Conservation (phyloP, 495 filamentous ascomycete species). For the Aspergillus haitiensis region DNA sequence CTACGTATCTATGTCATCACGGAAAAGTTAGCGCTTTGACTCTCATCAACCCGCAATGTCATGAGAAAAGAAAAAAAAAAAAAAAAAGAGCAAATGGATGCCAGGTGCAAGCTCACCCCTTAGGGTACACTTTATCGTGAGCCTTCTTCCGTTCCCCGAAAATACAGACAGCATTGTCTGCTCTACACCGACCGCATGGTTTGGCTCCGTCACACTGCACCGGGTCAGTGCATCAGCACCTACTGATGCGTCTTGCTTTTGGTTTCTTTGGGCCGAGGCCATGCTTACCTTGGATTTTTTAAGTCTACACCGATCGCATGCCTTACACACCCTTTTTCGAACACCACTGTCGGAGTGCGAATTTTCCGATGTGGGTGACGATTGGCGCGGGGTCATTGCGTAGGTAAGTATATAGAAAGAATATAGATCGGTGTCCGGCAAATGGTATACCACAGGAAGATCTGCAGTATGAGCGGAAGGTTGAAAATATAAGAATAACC, state of each 20-base stretch:
- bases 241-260: conserved; percentile 15
- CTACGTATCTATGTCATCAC: conserved; percentile 54
- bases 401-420: conserved; percentile 22
- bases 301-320: conserved; percentile 62
- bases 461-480: conserved; percentile 2
- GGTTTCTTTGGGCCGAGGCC: conserved; percentile 9
- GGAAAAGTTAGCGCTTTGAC: conserved; percentile 12
- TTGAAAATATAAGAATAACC: conserved; percentile 8
- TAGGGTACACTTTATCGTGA: conserved; percentile 63
- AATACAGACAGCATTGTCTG: conserved; percentile 61
- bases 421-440: neutral
- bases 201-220: conserved; percentile 60
- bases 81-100: conserved; percentile 14
- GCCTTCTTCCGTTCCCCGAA: conserved; percentile 64
- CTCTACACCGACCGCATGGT: conserved; percentile 59
- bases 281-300: conserved; percentile 64
- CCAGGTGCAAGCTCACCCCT: conserved; percentile 53
- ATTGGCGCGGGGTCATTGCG: conserved; percentile 49
- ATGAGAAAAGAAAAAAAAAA: conserved; percentile 10
- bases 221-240: conserved; percentile 28
- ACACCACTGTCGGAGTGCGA: conserved; percentile 46
- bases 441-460: neutral
- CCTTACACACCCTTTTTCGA: conserved; percentile 63
- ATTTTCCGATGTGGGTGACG: conserved; percentile 46
- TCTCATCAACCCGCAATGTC: neutral